Evolutionary conservation across 805 yeast species (phyloP), one percentile per base, ranked within the genome.

Genomic region (Metschnikowia drakensbergensis): DNA sequence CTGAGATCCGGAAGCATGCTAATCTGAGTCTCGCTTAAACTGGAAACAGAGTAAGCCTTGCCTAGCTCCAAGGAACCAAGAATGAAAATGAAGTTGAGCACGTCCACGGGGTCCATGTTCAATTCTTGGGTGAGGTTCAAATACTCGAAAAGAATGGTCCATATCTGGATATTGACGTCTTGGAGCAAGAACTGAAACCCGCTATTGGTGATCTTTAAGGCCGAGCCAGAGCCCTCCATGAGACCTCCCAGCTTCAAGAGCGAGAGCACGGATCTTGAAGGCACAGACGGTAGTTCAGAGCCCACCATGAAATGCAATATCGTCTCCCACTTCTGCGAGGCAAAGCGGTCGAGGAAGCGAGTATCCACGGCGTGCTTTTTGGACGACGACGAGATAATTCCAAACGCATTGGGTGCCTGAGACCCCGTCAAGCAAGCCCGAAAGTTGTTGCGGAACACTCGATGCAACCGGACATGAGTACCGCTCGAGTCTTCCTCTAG

Each of bases 271-370:
- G 92, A 91, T n/a, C 78, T 76, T 42, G 91, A 84, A 2, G 60
- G 60, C 3, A 97, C 96, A 2, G 80, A 69, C 13, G 74, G 76
- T 40, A 84, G 69, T 45, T 88, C 87, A 0, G 97, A 88, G 1
- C 98, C 97, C 38, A 94, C 99, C 98, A 94, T 92, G 70, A 85
- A 94, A 73, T 94, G 98, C 58, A 94, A 73, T 57, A 94, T 92
- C 6, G 88, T 81, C 63, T 94, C 99, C 99, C 99, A 94, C 62
- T 86, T 89, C 40, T 77, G 79, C 5, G 89, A 78, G 10, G 97
- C 96, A 67, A 89, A 91, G 35, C 74, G 73, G 56, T 88, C 95
- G 42, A 92, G 71, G 58, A 84, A 85, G 33, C 75, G 77, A n/a
- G 82, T 66, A 41, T 80, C 82, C 4, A 86, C 85, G 29, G 70